These are phyloP conservation scores for Leishmania tarentolae DNA, from an alignment of 208 protist species.

Conservation along the genomic window DNA sequence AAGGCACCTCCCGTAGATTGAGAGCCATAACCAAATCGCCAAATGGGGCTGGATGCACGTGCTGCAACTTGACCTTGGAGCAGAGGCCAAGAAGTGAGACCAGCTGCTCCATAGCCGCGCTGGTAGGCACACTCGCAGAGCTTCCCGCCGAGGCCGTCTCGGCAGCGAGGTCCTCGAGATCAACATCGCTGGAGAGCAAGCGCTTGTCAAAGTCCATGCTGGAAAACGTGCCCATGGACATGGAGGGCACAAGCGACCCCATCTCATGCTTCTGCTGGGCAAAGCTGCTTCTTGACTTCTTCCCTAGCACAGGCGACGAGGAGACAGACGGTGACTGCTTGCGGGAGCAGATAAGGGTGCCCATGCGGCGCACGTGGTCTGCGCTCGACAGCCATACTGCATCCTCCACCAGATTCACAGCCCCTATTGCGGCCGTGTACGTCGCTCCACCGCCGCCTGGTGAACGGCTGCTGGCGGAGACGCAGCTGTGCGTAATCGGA, in stretches of 20 bases:
- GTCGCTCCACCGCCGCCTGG: neutral
- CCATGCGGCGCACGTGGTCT: constrained; percentile 29
- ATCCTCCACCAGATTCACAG: constrained; percentile 25
- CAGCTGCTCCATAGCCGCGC: constrained; percentile 20
- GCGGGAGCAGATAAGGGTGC: constrained; percentile 22
- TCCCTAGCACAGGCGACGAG: neutral
- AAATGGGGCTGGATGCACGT: constrained; percentile 26
- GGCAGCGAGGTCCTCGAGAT: constrained; percentile 25
- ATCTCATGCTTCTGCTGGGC: constrained; percentile 1
- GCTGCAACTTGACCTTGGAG: constrained; percentile 29
- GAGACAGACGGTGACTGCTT: constrained; percentile 15
- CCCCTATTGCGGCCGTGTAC: neutral
- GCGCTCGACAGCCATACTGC: constrained; percentile 27
- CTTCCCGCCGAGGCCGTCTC: neutral
- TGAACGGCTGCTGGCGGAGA: constrained; percentile 4
- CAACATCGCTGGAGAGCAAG: constrained; percentile 20
- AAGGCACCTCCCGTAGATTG: constrained; percentile 22
- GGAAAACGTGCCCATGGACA: constrained; percentile 22
- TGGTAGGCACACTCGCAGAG: neutral
- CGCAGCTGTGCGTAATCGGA: constrained; percentile 6
- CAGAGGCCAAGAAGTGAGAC: constrained; percentile 30
- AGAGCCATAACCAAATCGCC: constrained; percentile 32
- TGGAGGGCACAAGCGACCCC: constrained; percentile 21
- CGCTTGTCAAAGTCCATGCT: constrained; percentile 18
- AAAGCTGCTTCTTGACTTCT: constrained; percentile 1